These are phyloP conservation scores for Chlorella sp. DNA, from an alignment of 139 green algal species.

Conservation along the genomic window DNA sequence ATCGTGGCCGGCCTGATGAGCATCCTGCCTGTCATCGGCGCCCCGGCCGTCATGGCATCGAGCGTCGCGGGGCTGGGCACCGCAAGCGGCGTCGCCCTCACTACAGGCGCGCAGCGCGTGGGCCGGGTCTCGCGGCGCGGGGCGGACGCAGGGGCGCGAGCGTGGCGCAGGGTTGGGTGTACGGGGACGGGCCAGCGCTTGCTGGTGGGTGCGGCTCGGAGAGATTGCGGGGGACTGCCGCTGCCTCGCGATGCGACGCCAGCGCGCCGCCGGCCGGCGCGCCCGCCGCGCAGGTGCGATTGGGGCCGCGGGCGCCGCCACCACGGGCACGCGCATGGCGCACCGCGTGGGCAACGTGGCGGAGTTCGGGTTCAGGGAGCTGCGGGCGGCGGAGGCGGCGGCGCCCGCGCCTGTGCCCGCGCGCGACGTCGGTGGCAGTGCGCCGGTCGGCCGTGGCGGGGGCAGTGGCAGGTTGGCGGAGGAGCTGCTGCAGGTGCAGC, in stretches of 20 bases:
- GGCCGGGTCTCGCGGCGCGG: no score
- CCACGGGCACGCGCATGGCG: conserved; percentile 45
- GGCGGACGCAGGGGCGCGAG: no score
- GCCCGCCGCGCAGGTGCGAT: no score
- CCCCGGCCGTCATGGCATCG: conserved; percentile 46
- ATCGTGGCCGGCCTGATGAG: conserved; percentile 74
- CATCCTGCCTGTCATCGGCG: conserved; percentile 53
- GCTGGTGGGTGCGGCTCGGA: no score
- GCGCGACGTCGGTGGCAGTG: not conserved
- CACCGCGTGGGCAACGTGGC: conserved; percentile 54
- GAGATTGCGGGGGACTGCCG: no score
- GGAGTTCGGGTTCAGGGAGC: conserved; percentile 76
- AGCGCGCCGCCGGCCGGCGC: no score
- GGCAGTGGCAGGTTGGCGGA: no score
- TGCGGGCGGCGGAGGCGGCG: conserved; percentile 18
- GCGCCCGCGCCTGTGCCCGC: not conserved
- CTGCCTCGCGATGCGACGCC: no score
- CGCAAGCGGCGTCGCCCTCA: conserved; percentile 56
- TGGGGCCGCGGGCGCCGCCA: conserved; percentile 38
- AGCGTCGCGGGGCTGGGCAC: conserved; percentile 50
- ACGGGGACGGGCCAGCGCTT: no score
- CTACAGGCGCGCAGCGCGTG: no score
- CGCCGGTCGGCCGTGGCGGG: no score
- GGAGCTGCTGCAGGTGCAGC: conserved; percentile 7
- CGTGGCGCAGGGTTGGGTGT: no score